These are phyloP conservation scores for Chrysanthemum seticuspe DNA, from an alignment of 129 eudicot genomes.

Conservation along the genomic window DNA sequence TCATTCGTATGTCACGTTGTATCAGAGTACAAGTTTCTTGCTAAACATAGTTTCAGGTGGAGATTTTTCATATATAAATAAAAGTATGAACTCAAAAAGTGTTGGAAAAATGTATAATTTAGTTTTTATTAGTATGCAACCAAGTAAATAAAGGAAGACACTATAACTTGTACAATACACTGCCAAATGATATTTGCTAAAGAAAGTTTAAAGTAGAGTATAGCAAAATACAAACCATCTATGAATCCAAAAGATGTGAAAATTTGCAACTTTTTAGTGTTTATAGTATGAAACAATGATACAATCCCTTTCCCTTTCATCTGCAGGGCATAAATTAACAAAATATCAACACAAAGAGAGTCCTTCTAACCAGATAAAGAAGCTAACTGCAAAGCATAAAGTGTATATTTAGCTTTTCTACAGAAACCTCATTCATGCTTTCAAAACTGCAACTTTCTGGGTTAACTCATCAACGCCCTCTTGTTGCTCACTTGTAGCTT, in stretches of 20 bases:
- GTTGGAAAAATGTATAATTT: too few relatives aligned
- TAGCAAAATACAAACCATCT: background rate
- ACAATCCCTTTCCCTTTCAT: background rate
- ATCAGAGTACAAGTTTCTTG: too few relatives aligned
- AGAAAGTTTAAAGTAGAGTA: background rate
- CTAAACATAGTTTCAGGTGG: too few relatives aligned
- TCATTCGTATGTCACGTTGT: too few relatives aligned
- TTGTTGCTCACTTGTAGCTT: constrained; percentile 40
- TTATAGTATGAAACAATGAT: constrained; percentile 5
- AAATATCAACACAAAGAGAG: constrained; percentile 17
- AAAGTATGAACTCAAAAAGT: too few relatives aligned
- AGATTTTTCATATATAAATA: too few relatives aligned
- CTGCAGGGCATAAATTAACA: background rate
- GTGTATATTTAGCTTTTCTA: constrained; percentile 13
- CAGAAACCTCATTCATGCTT: constrained; percentile 29
- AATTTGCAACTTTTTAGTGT: background rate
- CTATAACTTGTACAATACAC: background rate
- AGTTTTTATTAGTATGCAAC: too few relatives aligned
- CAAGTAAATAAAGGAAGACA: too few relatives aligned
- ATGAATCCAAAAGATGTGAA: background rate
- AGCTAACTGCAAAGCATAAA: constrained; percentile 9
- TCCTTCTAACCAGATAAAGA: background rate
- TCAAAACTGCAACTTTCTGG: constrained; percentile 45
- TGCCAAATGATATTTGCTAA: background rate
- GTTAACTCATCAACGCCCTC: constrained; percentile 64